Evolutionary conservation across 164 flowering plant genomes (phyloP), one percentile per base, ranked within the genome.

Genomic region (Nelumbo lutea): DNA sequence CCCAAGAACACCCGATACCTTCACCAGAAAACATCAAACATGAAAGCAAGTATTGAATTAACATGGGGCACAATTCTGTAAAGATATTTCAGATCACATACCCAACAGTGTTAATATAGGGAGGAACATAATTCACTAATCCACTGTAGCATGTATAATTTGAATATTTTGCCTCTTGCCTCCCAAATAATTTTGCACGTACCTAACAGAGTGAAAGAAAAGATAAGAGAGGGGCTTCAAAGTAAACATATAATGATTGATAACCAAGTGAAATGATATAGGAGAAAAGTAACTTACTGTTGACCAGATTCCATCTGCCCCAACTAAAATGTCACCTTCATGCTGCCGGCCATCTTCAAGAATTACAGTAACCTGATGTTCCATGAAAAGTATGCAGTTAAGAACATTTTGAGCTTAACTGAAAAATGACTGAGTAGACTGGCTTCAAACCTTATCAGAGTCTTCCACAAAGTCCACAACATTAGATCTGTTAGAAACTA

Each of bases 1-100:
- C 83, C 83, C 70, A 80, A 71, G 68, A 80, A 80, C 42, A 80
- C 83, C n/a, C 81, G 81, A 65, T 78, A 78, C 76, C 83, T 80
- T 68, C 68, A 68, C 5, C 45, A 41, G 9, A 62, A 68, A 62
- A 70, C 9, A 70, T 45, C 11, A 68, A 46, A 62, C 42, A 42
- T 64, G 38, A 47, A 11, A 67, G 11, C 5, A 4, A 57, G 39
- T 27, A 45, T 63, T 47, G 4, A 2, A 42, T 53, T 8, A 42
- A 4, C 7, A 14, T 41, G 38, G 51, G 68, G 7, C 4, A 9
- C 10, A 13, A 52, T 39, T 65, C 59, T 6, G 3, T 38, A 64
- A 3, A 15, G 3, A 63, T 63, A 63, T 45, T 63, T 45, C 51
- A 67, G 66, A 13, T 40, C 15, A 53, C 75, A 61, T 75, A 80